Percentiles rank a stretch among this genome's conserved stretches.
These are phyloP conservation scores for Vanderwaltozyma verrucispora DNA, from an alignment of 805 yeast genomes.

Conservation along the genomic window DNA sequence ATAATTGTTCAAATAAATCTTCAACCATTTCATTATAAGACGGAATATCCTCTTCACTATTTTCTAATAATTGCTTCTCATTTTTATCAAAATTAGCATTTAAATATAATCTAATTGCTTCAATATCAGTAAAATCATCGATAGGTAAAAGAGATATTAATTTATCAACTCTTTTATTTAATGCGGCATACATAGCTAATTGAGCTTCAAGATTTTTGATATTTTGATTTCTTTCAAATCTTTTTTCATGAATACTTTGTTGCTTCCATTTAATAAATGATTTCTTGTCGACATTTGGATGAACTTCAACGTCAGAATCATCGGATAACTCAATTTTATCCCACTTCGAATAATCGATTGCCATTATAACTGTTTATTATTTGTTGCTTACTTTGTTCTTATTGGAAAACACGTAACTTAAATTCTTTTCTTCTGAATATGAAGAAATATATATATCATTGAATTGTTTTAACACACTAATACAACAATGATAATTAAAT, in stretches of 20 bases:
- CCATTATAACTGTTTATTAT: slow-evolving; percentile 34
- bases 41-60: slow-evolving; percentile 39
- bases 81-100: slow-evolving; percentile 42
- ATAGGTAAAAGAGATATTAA: slow-evolving; percentile 37
- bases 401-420: too few species aligned
- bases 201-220: slow-evolving; percentile 69
- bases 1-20: slow-evolving; percentile 72
- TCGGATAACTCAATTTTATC: slow-evolving; percentile 93
- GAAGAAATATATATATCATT: too few species aligned
- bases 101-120: slow-evolving; percentile 33
- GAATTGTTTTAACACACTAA: too few species aligned
- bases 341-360: slow-evolving; percentile 95
- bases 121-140: slow-evolving; percentile 28
- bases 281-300: slow-evolving; percentile 91
- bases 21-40: slow-evolving; percentile 89
- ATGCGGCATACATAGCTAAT: slow-evolving; percentile 65
- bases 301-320: slow-evolving; percentile 95
- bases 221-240: slow-evolving; percentile 69
- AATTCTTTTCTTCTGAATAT: too few species aligned
- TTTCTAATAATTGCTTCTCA: slow-evolving; percentile 43
- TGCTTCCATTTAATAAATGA: slow-evolving; percentile 96
- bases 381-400: too few species aligned
- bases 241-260: slow-evolving; percentile 90
- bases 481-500: too few species aligned
- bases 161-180: slow-evolving; percentile 63